Evolutionary conservation across 2,329 filamentous ascomycete species (phyloP).

Genomic region (Fusarium albidum): DNA sequence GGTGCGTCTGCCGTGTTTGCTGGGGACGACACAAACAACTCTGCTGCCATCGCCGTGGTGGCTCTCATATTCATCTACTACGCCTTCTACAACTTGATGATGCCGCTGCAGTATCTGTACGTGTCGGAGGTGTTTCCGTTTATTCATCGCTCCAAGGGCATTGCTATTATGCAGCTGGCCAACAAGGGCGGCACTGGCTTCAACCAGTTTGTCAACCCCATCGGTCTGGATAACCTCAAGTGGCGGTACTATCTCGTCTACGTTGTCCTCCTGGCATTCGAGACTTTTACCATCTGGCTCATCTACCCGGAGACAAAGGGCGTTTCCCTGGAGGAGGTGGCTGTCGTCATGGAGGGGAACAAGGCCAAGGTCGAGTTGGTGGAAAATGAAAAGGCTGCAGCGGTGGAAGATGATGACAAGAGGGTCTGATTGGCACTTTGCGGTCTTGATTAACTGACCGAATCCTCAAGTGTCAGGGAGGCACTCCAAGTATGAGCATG

Average conservation of each 20-base stretch:
- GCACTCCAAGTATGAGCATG: too few species aligned
- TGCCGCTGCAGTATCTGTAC: constrained; percentile 41
- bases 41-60: constrained; percentile 38
- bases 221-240: constrained; percentile 3
- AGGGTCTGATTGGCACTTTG: too few species aligned
- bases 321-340: constrained; percentile 15
- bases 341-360: constrained; percentile 14
- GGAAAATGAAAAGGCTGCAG: too few species aligned
- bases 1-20: constrained; percentile 38
- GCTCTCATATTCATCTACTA: constrained; percentile 49
- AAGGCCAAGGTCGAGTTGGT: constrained; percentile 6
- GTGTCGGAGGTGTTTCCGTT: constrained; percentile 37
- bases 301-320: constrained; percentile 15
- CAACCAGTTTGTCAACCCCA: constrained; percentile 12
- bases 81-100: constrained; percentile 44
- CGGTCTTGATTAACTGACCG: too few species aligned
- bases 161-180: constrained; percentile 10
- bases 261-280: neutral
- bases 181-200: constrained; percentile 5
- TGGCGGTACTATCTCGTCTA: constrained; percentile 21
- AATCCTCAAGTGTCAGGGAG: too few species aligned
- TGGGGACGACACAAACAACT: constrained; percentile 27
- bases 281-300: constrained; percentile 11
- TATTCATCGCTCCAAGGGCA: constrained; percentile 14
- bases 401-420: too few species aligned